phyloP scores from a whole-genome alignment of 306 rosid species.

The Acacia acuminata region DNA sequence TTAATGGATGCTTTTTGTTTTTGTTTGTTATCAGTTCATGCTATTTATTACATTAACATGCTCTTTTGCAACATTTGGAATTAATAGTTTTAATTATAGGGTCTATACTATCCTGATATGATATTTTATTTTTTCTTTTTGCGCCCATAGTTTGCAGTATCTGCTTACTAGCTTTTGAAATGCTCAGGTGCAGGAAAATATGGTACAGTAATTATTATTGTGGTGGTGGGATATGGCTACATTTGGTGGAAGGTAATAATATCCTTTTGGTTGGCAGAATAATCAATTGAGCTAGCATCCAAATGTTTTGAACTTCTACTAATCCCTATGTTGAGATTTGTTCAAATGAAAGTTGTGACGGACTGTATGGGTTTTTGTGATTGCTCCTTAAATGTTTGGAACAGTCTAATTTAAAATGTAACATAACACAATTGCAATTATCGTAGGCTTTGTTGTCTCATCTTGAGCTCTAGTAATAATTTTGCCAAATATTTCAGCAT shows the following conservation, averaged over 20 bases:
- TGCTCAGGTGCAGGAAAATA: constrained; percentile 64
- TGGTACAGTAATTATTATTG: constrained; percentile 63
- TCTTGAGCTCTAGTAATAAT: constrained; percentile 26
- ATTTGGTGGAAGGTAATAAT: constrained; percentile 89
- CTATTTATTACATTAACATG: background rate
- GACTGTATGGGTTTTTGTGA: constrained; percentile 20
- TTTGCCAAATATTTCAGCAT: background rate
- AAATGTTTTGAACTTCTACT: constrained; percentile 1
- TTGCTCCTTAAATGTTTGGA: constrained; percentile 8
- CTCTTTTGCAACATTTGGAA: constrained; percentile 18
- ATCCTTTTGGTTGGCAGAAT: background rate
- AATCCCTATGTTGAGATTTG: background rate
- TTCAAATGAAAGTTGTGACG: constrained; percentile 4
- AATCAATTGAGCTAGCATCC: constrained; percentile 15
- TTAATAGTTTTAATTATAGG: constrained; percentile 21
- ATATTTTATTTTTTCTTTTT: background rate
- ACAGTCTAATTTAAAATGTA: constrained; percentile 8
- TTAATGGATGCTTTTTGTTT: constrained; percentile 3
- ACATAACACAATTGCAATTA: background rate
- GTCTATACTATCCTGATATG: background rate
- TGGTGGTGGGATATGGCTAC: constrained; percentile 80
- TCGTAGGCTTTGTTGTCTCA: background rate
- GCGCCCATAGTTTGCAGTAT: constrained; percentile 8
- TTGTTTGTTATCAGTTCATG: background rate
- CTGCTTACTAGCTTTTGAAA: constrained; percentile 34